Evolutionary conservation across 2,329 filamentous ascomycete genomes (phyloP), one percentile per base, ranked within the genome.

Genomic region (Hawksworthiomyces lignivorus): DNA sequence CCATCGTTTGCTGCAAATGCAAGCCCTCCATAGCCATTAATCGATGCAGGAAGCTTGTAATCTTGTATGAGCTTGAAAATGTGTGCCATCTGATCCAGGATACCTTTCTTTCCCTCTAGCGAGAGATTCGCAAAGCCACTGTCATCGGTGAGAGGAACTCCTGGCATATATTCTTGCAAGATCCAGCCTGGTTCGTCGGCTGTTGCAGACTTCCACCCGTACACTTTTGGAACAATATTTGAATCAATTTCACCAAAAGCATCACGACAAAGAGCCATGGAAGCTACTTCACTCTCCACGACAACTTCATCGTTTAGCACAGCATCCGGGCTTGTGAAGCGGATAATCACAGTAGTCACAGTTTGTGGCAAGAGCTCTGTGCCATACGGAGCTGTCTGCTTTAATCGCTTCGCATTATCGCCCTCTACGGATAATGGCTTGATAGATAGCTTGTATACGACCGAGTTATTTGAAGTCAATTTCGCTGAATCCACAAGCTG

Each of bases 261-360:
- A 63, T 56, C 17, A 43, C 43, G 15, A 59, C 53, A 7, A 56
- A 54, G 18, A n/a, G n/a, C n/a, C n/a, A n/a, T n/a, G n/a, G n/a
- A n/a, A n/a, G 52, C 57, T 5, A 61, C 57, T 41, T 62, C 56
- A 45, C 61, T 62, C 44, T 62, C 49, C 9, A 61, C 47, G 3
- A 56, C 52, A 14, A 45, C 56, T 21, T 37, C 28, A 15, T 45
- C 24, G 27, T 47, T 57, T 12, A 59, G 58, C 19, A 56, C 52
- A 22, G 56, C 53, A n/a, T 57, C 48, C 5, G 50, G 44, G 40
- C 62, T 62, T 19, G 44, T 53, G 41, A 63, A 56, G 17, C 56
- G 58, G n/a, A 62, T 21, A 20, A 63, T 57, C 27, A 62, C 46
- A 10, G 55, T 44, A 31, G 40, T 54, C 28, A 51, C 50, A 30